Evolutionary conservation across 192 early-diverging fungal genomes (phyloP).

Genomic region (Entomortierella lignicola): DNA sequence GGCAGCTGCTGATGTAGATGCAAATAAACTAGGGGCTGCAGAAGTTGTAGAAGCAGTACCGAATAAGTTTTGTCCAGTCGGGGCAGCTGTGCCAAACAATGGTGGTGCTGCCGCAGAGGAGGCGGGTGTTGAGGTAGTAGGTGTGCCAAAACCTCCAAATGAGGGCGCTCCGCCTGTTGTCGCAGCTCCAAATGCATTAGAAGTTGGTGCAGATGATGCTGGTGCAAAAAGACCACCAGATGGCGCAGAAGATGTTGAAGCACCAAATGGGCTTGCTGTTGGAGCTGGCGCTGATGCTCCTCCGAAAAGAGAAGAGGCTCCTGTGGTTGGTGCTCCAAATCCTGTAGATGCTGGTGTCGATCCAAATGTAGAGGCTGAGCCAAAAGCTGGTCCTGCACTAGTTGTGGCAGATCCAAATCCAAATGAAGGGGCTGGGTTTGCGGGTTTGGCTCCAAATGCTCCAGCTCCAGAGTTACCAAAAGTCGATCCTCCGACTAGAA

Average conservation of each 20-base stretch:
- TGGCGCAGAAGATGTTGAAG: slow-evolving; percentile 6
- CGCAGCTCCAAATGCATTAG: slow-evolving; percentile 8
- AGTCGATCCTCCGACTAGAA: slow-evolving; percentile 14
- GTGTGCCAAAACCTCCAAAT: slow-evolving; percentile 29
- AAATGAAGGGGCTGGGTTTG: slow-evolving; percentile 17
- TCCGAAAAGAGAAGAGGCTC: neutral
- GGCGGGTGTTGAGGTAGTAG: slow-evolving; percentile 5
- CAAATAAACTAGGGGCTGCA: slow-evolving; percentile 10
- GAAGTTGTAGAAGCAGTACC: slow-evolving; percentile 10
- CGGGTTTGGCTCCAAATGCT: slow-evolving; percentile 28
- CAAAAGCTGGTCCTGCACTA: neutral
- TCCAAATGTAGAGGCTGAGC: slow-evolving; percentile 3
- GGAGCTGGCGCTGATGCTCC: slow-evolving; percentile 13
- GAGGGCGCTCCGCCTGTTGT: neutral
- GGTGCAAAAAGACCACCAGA: neutral
- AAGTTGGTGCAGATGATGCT: neutral
- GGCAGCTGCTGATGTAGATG: slow-evolving; percentile 5
- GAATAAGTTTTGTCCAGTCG: slow-evolving; percentile 11
- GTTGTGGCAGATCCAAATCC: slow-evolving; percentile 26
- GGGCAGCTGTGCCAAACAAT: slow-evolving; percentile 12
- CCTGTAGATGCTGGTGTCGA: neutral
- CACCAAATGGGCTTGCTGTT: slow-evolving; percentile 6
- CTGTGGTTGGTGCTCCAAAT: slow-evolving; percentile 13
- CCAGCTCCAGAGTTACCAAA: slow-evolving; percentile 29
- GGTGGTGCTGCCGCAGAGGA: slow-evolving; percentile 7